Percentiles rank a stretch among this genome's conserved stretches.
Conservation (phyloP, 108 stramenopile species). For the Cyclotella cryptica region DNA sequence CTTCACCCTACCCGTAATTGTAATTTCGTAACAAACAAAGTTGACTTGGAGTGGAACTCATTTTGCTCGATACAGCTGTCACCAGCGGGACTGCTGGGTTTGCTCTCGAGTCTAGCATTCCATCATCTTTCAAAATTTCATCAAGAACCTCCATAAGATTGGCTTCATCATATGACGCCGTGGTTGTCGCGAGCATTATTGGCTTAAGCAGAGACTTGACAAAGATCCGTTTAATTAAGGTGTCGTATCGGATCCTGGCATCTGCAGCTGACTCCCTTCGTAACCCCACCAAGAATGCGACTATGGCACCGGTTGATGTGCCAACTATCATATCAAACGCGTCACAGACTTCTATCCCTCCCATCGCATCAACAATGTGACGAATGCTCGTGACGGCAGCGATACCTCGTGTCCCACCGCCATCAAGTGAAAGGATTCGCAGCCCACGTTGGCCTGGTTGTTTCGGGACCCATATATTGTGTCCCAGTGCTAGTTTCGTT, state of each 20-base stretch:
- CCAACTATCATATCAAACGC: constrained; percentile 87
- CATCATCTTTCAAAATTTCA: constrained; percentile 71
- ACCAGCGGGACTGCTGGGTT: constrained; percentile 64
- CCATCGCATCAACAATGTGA: constrained; percentile 66
- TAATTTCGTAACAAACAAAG: constrained; percentile 85
- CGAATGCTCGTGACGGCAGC: constrained; percentile 73
- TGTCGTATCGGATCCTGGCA: constrained; percentile 80
- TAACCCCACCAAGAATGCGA: constrained; percentile 65
- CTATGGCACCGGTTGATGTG: constrained; percentile 88
- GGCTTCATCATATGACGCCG: constrained; percentile 85
- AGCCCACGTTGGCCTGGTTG: constrained; percentile 73
- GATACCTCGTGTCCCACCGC: constrained; percentile 86
- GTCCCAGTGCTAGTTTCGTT: constrained; percentile 59
- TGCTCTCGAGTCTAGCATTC: constrained; percentile 83
- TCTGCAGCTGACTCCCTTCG: constrained; percentile 69
- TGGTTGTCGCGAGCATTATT: constrained; percentile 82
- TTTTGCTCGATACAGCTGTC: constrained; percentile 79
- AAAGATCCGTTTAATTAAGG: constrained; percentile 78
- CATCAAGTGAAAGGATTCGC: constrained; percentile 54
- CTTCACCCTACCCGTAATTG: constrained; percentile 61
- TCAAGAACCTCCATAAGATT: constrained; percentile 79
- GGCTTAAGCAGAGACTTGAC: constrained; percentile 77
- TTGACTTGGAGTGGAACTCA: constrained; percentile 80
- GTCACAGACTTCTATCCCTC: constrained; percentile 77
- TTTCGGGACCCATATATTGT: constrained; percentile 86